Evolutionary conservation across 2,329 filamentous ascomycete species (phyloP).

Genomic region (Mollisiaceae sp.): DNA sequence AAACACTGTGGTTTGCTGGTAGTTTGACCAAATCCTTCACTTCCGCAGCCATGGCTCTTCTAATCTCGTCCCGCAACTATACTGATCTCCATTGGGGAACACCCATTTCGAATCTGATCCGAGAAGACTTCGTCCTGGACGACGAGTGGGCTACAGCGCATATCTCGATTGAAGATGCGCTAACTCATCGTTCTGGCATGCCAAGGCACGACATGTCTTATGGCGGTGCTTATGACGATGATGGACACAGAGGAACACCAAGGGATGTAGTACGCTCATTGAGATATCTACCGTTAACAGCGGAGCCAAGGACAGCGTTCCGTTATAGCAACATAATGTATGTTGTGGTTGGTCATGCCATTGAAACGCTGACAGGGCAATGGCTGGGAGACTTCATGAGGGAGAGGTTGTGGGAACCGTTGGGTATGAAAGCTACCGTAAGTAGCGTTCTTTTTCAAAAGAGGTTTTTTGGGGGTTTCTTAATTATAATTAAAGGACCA

Average conservation of each 20-base stretch:
- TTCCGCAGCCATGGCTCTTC: conserved; percentile 54
- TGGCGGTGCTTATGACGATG: conserved; percentile 39
- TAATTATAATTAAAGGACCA: no score
- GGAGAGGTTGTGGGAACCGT: conserved; percentile 50
- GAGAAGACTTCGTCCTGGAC: conserved; percentile 57
- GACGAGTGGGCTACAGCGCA: conserved; percentile 53
- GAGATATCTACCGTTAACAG: conserved; percentile 50
- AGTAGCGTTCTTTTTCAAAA: conserved; percentile 14
- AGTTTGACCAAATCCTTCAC: conserved; percentile 63
- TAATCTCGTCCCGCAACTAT: conserved; percentile 50
- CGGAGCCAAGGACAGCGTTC: conserved; percentile 51
- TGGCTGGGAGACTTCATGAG: conserved; percentile 49
- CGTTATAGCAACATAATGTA: conserved; percentile 60
- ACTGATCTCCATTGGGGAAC: conserved; percentile 52
- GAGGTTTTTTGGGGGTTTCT: no score
- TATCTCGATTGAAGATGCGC: conserved; percentile 59
- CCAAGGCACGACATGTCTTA: conserved; percentile 49
- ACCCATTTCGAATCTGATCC: conserved; percentile 52
- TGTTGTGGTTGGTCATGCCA: conserved; percentile 49
- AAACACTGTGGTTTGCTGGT: conserved; percentile 60
- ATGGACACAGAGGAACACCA: conserved; percentile 40
- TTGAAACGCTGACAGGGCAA: conserved; percentile 49
- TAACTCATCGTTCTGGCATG: conserved; percentile 58
- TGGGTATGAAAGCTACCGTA: conserved; percentile 53
- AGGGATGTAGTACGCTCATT: conserved; percentile 48